These are phyloP conservation scores for Acrocalymma vagum DNA, from an alignment of 2,329 filamentous ascomycete genomes.

Conservation along the genomic window DNA sequence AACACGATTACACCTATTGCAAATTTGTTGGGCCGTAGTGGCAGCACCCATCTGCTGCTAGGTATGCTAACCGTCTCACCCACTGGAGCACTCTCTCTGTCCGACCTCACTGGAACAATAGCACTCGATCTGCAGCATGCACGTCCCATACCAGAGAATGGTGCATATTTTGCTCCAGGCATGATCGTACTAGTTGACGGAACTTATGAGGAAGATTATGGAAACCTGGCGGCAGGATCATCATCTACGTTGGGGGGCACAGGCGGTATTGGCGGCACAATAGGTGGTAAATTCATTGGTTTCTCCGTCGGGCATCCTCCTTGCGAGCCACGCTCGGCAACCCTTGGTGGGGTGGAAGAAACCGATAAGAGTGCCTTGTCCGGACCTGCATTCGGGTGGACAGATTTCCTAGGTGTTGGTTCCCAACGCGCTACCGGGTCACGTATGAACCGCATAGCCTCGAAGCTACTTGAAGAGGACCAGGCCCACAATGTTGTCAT, in stretches of 20 bases:
- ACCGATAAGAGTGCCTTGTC: conserved; percentile 46
- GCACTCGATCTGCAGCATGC: conserved; percentile 83
- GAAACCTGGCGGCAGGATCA: conserved; percentile 69
- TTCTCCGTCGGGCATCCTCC: conserved; percentile 93
- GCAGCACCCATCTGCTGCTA: conserved; percentile 84
- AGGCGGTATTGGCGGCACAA: conserved; percentile 85
- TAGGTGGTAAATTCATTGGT: conserved; percentile 90
- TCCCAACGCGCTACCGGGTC: conserved; percentile 84
- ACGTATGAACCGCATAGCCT: conserved; percentile 84
- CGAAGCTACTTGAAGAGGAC: conserved; percentile 64
- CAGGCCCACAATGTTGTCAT: conserved; percentile 70
- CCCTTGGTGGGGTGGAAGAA: conserved; percentile 72
- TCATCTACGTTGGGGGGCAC: conserved; percentile 71
- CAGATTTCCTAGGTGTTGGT: conserved; percentile 91
- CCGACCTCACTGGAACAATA: conserved; percentile 89
- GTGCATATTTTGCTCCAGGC: conserved; percentile 91
- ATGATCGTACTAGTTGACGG: conserved; percentile 97
- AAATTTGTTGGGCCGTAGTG: conserved; percentile 78
- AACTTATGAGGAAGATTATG: conserved; percentile 93
- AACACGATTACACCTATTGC: conserved; percentile 89
- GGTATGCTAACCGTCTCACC: conserved; percentile 84
- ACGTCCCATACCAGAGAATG: conserved; percentile 81
- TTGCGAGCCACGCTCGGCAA: conserved; percentile 82
- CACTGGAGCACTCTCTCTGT: conserved; percentile 81
- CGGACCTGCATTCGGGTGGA: conserved; percentile 80